phyloP scores from a whole-genome alignment of 148 eudicot genomes.

The Rhododendron simsii region DNA sequence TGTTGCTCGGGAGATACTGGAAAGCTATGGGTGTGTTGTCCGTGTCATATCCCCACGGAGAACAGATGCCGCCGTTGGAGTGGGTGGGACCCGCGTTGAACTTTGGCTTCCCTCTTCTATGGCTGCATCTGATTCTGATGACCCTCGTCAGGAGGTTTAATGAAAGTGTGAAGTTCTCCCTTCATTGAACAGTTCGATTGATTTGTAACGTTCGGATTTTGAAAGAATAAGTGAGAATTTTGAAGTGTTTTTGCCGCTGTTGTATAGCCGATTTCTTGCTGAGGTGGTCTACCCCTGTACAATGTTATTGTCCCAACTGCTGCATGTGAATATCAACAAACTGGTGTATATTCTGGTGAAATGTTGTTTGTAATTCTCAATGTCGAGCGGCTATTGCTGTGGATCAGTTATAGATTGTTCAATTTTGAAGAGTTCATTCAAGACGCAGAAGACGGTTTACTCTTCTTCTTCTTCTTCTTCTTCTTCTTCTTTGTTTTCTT shows the following conservation, averaged over 20 bases:
- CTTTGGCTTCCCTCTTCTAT: constrained; percentile 76
- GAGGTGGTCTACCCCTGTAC: background rate
- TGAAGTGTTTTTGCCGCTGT: background rate
- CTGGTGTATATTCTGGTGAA: background rate
- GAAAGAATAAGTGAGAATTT: background rate
- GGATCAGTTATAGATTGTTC: background rate
- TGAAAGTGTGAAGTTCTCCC: background rate
- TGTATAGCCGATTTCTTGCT: background rate
- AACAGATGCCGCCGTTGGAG: constrained; percentile 53
- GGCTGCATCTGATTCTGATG: constrained; percentile 22
- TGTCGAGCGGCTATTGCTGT: background rate
- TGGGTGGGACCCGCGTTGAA: constrained; percentile 87
- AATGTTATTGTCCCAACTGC: background rate
- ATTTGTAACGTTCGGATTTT: background rate
- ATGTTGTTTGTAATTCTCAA: background rate
- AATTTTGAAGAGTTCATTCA: background rate
- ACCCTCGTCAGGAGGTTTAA: constrained; percentile 21
- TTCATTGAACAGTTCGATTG: background rate
- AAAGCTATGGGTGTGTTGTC: constrained; percentile 84
- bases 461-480: too few species aligned
- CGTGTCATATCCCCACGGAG: constrained; percentile 82
- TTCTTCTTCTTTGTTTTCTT: too few species aligned
- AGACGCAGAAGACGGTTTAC: too few species aligned
- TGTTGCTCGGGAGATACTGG: constrained; percentile 90
- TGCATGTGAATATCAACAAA: background rate